Base-by-base conservation (phyloP, 2,329 filamentous ascomycete genomes). In the Daldinia eschscholtzii region DNA sequence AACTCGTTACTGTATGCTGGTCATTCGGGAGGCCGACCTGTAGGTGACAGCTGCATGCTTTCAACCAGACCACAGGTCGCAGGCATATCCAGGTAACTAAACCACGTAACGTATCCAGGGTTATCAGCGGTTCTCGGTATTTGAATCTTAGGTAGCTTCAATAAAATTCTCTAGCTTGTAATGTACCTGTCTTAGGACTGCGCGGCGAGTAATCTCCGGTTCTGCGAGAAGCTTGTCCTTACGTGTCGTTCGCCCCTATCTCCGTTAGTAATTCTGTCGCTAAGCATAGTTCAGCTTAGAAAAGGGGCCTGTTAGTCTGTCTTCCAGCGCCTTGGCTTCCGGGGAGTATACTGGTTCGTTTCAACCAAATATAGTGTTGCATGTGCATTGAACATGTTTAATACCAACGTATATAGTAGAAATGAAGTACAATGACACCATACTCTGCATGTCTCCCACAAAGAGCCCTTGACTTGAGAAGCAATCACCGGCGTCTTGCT, bases 81-180 rank as follows among this genome's bases (percentile, higher is more conserved):
- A 18, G 33, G 39, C 50, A n/a, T 50, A 39, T 42, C 53, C 52
- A 59, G 39, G 66, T 55, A 65, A 61, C 57, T 60, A 20, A 65
- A 64, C 52, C 44, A 69, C 63, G 69, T 71, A 71, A 71, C 69
- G 69, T 71, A 67, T 69, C 69, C 42, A 23, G 53, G 53, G 52
- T 66, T 59, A 61, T 65, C 65, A 13, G 9, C 48, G 15, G 30
- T 52, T 23, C n/a, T 26, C 26, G 39, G 39, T 28, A 13, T 46
- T 56, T 26, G 39, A 44, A 61, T 20, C 42, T n/a, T n/a, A n/a
- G n/a, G n/a, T 15, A 35, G 57, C 60, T 50, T n/a, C 18, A 35
- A 6, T 53, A 53, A 58, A 60, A 57, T 53, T 10, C 4, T 33
- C 30, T 56, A 58, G 60, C 57, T 67, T 59, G 57, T 46, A 59